phyloP scores from a whole-genome alignment of 176 grass and related monocot species.

The Stipa capillata region DNA sequence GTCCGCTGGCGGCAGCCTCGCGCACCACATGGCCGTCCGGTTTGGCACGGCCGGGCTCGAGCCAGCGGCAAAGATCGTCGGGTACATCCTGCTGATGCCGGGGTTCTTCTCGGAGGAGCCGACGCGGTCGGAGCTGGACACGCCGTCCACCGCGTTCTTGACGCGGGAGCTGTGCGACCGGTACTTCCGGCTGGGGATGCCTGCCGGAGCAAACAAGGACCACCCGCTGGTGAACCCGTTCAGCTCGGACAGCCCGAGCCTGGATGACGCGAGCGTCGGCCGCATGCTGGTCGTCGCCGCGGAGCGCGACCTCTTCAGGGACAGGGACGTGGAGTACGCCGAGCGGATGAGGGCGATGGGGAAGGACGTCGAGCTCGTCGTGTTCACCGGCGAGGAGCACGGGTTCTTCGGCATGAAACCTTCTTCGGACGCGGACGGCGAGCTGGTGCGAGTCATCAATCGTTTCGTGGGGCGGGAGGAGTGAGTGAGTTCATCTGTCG shows the following conservation, averaged over 20 bases:
- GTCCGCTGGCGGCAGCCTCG: slow-evolving; percentile 27
- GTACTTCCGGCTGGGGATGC: slow-evolving; percentile 14
- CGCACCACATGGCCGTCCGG: slow-evolving; percentile 34
- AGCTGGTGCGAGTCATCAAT: slow-evolving; percentile 35
- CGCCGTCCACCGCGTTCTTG: slow-evolving; percentile 9
- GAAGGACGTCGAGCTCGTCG: slow-evolving; percentile 17
- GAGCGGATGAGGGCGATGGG: slow-evolving; percentile 19
- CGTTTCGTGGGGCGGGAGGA: slow-evolving; percentile 3
- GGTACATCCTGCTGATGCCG: slow-evolving; percentile 31
- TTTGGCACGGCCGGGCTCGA: slow-evolving; percentile 10
- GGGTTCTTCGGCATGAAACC: slow-evolving; percentile 21
- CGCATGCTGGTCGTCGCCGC: slow-evolving; percentile 22
- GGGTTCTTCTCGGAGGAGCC: slow-evolving; percentile 4
- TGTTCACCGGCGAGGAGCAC: slow-evolving; percentile 21
- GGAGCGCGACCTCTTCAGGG: slow-evolving; percentile 20
- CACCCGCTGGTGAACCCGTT: slow-evolving; percentile 21
- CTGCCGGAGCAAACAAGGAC: background rate
- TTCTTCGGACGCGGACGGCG: slow-evolving; percentile 19
- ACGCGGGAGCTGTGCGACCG: background rate
- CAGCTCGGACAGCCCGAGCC: background rate
- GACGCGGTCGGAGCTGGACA: slow-evolving; percentile 30
- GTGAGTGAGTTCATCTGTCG: too few species aligned
- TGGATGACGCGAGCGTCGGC: background rate
- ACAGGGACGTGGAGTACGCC: slow-evolving; percentile 24
- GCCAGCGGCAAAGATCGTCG: slow-evolving; percentile 10